phyloP scores from a whole-genome alignment of 441 rosid genomes.

The Daphne laureola region DNA sequence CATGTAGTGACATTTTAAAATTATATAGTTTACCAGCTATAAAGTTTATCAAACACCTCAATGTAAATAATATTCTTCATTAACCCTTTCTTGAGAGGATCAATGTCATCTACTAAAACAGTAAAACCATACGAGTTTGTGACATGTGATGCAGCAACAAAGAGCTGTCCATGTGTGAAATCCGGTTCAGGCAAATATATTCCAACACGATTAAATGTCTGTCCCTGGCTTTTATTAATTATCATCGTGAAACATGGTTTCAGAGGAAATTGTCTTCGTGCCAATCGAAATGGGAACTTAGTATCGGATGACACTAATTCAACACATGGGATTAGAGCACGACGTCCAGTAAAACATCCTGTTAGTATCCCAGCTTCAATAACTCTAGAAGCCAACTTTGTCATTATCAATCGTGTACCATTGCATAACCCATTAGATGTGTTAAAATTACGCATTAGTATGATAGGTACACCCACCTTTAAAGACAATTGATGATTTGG shows the following conservation, averaged over 20 bases:
- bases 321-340: background rate
- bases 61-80: too few relatives aligned
- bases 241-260: constrained; percentile 7
- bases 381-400: background rate
- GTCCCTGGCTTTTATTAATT: constrained; percentile 14
- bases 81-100: too few relatives aligned
- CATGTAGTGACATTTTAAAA: too few relatives aligned
- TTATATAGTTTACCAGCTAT: too few relatives aligned
- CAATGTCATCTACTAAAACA: too few relatives aligned
- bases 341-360: background rate
- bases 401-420: background rate
- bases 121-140: background rate
- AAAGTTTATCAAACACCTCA: too few relatives aligned
- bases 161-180: constrained; percentile 9
- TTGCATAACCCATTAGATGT: background rate
- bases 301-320: background rate
- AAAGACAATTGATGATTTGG: background rate
- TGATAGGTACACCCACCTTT: background rate
- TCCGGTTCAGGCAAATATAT: constrained; percentile 5
- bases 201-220: constrained; percentile 4
- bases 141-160: background rate
- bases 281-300: background rate
- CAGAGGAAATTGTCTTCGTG: constrained; percentile 10
- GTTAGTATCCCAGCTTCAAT: background rate
- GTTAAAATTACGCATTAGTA: background rate